Evolutionary conservation across 2,329 filamentous ascomycete species (phyloP).

Genomic region (Fonsecaea pedrosoi): DNA sequence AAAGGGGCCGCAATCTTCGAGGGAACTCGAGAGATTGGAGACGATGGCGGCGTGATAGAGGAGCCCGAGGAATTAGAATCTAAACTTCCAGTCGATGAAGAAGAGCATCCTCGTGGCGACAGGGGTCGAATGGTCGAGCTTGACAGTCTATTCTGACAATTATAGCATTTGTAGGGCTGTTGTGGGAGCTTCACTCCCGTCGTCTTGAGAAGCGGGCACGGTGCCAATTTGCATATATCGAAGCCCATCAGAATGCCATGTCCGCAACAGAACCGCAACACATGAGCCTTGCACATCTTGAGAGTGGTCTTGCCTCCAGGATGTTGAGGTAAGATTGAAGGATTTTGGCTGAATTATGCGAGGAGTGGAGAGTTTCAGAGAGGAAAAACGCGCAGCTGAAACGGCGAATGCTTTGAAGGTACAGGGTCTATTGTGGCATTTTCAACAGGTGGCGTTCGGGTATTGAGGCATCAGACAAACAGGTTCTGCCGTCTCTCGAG

Average conservation of each 20-base stretch:
- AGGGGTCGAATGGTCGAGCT: conserved; percentile 25
- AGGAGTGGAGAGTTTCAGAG: conserved; percentile 21
- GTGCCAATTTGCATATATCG: conserved; percentile 35
- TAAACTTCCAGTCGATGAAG: conserved; percentile 35
- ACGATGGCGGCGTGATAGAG: conserved; percentile 29
- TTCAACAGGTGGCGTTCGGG: conserved; percentile 7
- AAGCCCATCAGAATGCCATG: conserved; percentile 40
- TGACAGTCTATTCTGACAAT: conserved; percentile 36
- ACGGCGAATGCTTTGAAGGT: conserved; percentile 15
- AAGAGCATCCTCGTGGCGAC: conserved; percentile 27
- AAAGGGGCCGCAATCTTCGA: conserved; percentile 32
- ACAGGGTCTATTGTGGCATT: conserved; percentile 22
- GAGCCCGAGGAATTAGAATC: conserved; percentile 31
- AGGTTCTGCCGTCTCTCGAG: not conserved
- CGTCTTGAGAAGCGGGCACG: conserved; percentile 38
- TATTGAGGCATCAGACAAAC: conserved; percentile 14
- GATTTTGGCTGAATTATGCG: not conserved
- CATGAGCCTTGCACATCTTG: conserved; percentile 41
- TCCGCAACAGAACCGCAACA: conserved; percentile 40
- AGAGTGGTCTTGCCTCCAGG: not conserved
- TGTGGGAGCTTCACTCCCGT: conserved; percentile 38
- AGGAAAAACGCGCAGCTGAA: conserved; percentile 7
- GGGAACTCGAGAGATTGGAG: conserved; percentile 28
- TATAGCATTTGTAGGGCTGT: conserved; percentile 41
- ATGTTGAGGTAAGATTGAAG: not conserved